These are phyloP conservation scores for Reticulascus tulasneorum DNA, from an alignment of 2,329 filamentous ascomycete species.

Conservation along the genomic window DNA sequence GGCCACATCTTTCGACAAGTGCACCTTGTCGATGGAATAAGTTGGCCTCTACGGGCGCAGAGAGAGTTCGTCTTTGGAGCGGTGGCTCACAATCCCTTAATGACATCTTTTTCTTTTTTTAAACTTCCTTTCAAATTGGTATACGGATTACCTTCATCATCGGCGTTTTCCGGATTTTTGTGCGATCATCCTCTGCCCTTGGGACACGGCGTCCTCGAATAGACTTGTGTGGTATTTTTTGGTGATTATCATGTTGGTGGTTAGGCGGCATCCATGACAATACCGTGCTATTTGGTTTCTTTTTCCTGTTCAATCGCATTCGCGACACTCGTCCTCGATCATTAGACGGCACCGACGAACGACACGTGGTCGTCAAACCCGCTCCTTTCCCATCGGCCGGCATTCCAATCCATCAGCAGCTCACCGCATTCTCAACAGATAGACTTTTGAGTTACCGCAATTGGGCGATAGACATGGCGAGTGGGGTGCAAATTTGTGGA, in stretches of 20 bases:
- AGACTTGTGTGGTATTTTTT: conserved; percentile 10
- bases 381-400: no score
- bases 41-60: not conserved
- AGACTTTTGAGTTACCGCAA: no score
- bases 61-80: no score
- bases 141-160: conserved; percentile 17
- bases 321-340: no score
- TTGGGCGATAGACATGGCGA: no score
- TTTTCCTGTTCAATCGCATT: not conserved
- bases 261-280: no score
- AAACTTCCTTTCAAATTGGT: conserved; percentile 14
- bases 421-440: no score
- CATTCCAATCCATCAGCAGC: no score
- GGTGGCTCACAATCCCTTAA: no score
- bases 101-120: conserved; percentile 19
- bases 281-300: not conserved
- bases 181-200: conserved; percentile 7
- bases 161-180: conserved; percentile 14
- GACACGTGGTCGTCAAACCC: no score
- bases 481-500: no score
- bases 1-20: not conserved
- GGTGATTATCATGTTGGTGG: conserved; percentile 1
- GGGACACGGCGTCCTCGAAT: conserved; percentile 12
- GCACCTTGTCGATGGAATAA: not conserved
- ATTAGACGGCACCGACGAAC: not conserved